Evolutionary conservation across 1,284 basidiomycete genomes (phyloP), one percentile per base, ranked within the genome.

Genomic region (Macrocystidia cucumis): DNA sequence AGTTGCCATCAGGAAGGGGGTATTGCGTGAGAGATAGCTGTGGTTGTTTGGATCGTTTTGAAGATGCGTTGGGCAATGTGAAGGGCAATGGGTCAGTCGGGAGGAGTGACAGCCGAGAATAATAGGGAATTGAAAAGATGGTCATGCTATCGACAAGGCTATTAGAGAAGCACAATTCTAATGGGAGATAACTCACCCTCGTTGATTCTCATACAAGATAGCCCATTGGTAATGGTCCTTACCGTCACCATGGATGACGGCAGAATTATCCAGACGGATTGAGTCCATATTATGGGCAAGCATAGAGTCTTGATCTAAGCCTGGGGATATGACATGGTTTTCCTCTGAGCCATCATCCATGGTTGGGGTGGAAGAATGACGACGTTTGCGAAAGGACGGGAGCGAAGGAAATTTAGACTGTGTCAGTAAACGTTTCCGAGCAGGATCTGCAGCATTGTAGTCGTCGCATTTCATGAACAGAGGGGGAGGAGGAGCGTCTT

Each of bases 1-100:
- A 89, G 8, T 69, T 73, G 16, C 82, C 84, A 46, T 87, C 82
- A 1, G 85, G 86, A 16, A 89, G 69, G n/a, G 82, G 79, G 46
- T 81, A 89, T 33, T 72, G 69, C 3, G 58, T 54, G 4, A 85
- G 65, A 6, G 77, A 69, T 32, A 79, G 62, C 3, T 68, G 65
- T 1, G 75, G 69, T 44, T 75, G 67, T 34, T 60, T 53, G 4
- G 58, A 57, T 11, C 65, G 65, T 31, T 57, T 57, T 12, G 47
- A 38, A 7, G 59, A 56, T 2, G 62, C 47, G 29, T 67, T 60
- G 1, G 80, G 78, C 3, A 74, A 51, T 0, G 85, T 87, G 56
- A 82, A 89, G 2, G 85, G 69, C 3, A 73, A 67, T n/a, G 86
- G 85, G 48, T 88, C 86, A 28, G 61, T 62, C 0, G 83, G 82